phyloP scores from a whole-genome alignment of 176 grass and related monocot species.

The Aegilops bicornis region DNA sequence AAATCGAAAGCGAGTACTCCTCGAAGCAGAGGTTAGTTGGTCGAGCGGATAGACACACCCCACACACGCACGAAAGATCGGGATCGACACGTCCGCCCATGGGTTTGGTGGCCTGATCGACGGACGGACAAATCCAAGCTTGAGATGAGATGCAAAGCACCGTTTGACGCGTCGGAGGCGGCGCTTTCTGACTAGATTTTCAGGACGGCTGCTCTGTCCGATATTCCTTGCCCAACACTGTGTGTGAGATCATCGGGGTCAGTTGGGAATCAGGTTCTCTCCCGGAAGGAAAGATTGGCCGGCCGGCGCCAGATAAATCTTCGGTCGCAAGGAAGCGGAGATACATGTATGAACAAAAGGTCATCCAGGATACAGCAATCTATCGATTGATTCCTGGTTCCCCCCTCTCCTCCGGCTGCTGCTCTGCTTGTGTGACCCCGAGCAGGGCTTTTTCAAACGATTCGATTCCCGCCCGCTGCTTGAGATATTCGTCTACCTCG shows the following conservation, averaged over 20 bases:
- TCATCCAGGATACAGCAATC: no score
- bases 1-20: not conserved
- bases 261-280: constrained; percentile 32
- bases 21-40: not conserved
- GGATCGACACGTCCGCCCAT: not conserved
- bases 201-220: not conserved
- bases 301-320: no score
- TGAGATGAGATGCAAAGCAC: not conserved
- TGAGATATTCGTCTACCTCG: not conserved
- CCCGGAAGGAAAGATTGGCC: no score
- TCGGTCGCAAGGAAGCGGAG: no score
- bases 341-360: no score
- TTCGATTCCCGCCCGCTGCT: not conserved
- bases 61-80: not conserved
- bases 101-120: not conserved
- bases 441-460: not conserved
- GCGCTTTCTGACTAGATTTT: not conserved
- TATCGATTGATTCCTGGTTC: no score
- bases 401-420: no score
- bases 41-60: not conserved
- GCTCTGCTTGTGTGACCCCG: not conserved
- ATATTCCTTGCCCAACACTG: not conserved
- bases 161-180: not conserved
- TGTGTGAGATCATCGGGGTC: not conserved
- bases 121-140: not conserved